Evolutionary conservation across 768 basidiomycete species (phyloP).

Genomic region (Boletus coccyginus): DNA sequence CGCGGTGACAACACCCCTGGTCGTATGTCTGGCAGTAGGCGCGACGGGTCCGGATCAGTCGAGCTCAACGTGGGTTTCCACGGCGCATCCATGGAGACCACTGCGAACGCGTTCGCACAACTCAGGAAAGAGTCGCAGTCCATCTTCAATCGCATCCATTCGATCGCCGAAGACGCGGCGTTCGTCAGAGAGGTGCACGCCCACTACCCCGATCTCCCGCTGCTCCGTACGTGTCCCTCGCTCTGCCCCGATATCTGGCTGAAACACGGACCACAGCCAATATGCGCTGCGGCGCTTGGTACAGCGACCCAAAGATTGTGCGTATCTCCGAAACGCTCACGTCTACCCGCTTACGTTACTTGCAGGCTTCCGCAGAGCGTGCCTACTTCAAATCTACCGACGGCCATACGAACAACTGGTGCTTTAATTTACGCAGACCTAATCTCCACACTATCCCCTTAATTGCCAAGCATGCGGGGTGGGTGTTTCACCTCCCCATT

Average conservation of each 20-base stretch:
- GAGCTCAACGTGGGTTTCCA: too few relatives aligned
- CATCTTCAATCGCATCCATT: conserved; percentile 85
- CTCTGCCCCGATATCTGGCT: background rate
- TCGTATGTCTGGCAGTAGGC: too few relatives aligned
- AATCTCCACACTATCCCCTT: conserved; percentile 76
- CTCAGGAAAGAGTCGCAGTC: conserved; percentile 71
- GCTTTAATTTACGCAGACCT: conserved; percentile 77
- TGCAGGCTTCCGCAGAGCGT: conserved; percentile 14
- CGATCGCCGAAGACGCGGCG: conserved; percentile 70
- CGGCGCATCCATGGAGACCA: background rate
- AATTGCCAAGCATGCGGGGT: conserved; percentile 60
- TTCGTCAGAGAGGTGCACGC: conserved; percentile 62
- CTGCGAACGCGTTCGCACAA: conserved; percentile 38
- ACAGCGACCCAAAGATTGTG: conserved; percentile 69
- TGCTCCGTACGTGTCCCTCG: conserved; percentile 47
- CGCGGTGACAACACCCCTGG: conserved; percentile 7
- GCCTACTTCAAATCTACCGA: conserved; percentile 95
- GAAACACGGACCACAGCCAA: conserved; percentile 58
- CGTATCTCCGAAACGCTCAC: conserved; percentile 10
- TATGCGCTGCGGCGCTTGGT: conserved; percentile 93
- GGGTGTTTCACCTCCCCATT: background rate
- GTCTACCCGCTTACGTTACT: too few relatives aligned
- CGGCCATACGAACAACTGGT: conserved; percentile 83
- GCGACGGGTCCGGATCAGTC: too few relatives aligned
- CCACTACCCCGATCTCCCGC: conserved; percentile 47